A percentile compares a stretch with the other conserved stretches of the same genome.
Conservation (phyloP, 495 filamentous ascomycete genomes). For the Aspergillus homomorphus region DNA sequence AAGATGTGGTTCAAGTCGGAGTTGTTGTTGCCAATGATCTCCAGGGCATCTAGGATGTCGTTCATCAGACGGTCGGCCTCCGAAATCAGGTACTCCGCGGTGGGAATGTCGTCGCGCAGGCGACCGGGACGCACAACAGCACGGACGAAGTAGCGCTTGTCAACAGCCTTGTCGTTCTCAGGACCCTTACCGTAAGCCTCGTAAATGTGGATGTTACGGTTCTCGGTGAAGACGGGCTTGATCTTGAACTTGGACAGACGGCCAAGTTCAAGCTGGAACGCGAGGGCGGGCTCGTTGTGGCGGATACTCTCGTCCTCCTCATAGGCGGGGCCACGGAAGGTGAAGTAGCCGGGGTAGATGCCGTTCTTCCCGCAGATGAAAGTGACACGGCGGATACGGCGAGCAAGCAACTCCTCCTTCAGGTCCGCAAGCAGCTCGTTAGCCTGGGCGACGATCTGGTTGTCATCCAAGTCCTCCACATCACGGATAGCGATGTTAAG, state of each 20-base stretch:
- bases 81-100: slow-evolving; percentile 94
- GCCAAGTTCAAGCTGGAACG: slow-evolving; percentile 95
- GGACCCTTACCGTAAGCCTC: slow-evolving; percentile 91
- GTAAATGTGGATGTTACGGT: slow-evolving; percentile 98
- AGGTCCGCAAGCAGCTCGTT: slow-evolving; percentile 69
- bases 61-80: slow-evolving; percentile 95
- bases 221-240: slow-evolving; percentile 97
- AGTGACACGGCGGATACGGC: slow-evolving; percentile 81
- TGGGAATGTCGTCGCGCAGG: slow-evolving; percentile 94
- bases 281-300: slow-evolving; percentile 91
- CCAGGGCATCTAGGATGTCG: slow-evolving; percentile 94
- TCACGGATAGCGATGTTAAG: slow-evolving; percentile 90
- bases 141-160: slow-evolving; percentile 95
- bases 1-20: slow-evolving; percentile 99
- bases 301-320: slow-evolving; percentile 91
- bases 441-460: slow-evolving; percentile 73
- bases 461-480: slow-evolving; percentile 80
- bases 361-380: slow-evolving; percentile 97
- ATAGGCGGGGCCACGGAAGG: slow-evolving; percentile 89
- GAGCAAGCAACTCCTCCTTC: slow-evolving; percentile 77
- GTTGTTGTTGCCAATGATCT: slow-evolving; percentile 98
- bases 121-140: slow-evolving; percentile 89
- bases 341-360: slow-evolving; percentile 95
- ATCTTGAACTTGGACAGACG: slow-evolving; percentile 96
- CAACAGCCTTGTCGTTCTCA: slow-evolving; percentile 70